Evolutionary conservation across 139 green algal species (phyloP), one percentile per base, ranked within the genome.

Genomic region (Asterochloris sp.): DNA sequence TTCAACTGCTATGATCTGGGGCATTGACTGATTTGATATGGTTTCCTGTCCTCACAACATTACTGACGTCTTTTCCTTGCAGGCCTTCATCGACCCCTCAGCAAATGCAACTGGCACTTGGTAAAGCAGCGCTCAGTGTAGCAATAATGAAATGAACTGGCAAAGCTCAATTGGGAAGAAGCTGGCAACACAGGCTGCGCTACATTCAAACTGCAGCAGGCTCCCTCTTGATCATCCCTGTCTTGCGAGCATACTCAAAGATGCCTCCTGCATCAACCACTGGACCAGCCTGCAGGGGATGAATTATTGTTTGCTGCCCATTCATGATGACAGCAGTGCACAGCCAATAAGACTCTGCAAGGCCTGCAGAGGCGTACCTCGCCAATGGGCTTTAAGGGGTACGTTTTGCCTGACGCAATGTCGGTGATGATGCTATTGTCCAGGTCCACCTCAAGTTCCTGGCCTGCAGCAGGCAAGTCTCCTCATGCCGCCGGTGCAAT

Each of bases 231-330:
- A 98, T 98, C 95, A 98, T 98, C 68, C 95, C 95, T 19, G 88
- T 88, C 73, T 85, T 66, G 16, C 95, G 89, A 1, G 95, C 95
- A 85, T 91, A 98, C n/a, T 96, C 93, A 84, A 98, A 98, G 73
- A 98, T 96, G 83, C 95, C 95, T 11, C 95, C 95, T 27, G 95
- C 95, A 77, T 98, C 95, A 83, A 98, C 96, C 47, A 98, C 95
- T 13, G 95, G 95, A 0, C 92, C 94, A 17, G 95, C 95, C 92
- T 97, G 89, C 86, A 89, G 0, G 76, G 0, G 10, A n/a, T 61
- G 11, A 76, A 17, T 12, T 17, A 38, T 13, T 23, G 63, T 13
- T 15, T 62, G 17, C 69, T 75, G 9, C 28, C 69, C 10, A 47
- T 21, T 54, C 15, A 23, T 47, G 19, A 10, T 26, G 66, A 21